Evolutionary conservation across 495 filamentous ascomycete species (phyloP).

Genomic region (Cryomyces minteri): DNA sequence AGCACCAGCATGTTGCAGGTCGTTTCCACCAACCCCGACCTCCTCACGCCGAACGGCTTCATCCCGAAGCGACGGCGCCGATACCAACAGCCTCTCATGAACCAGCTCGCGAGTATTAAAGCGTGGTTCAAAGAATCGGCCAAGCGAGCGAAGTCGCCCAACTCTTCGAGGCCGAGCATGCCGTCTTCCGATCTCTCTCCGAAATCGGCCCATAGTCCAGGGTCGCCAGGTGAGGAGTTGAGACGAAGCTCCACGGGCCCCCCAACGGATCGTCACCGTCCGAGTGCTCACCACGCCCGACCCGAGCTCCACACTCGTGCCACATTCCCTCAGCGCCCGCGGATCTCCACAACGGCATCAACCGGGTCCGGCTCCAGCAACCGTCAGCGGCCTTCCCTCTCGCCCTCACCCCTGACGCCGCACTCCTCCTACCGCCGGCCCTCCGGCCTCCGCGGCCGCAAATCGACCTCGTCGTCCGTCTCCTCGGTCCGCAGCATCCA

Average conservation of each 20-base stretch:
- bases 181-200: slow-evolving; percentile 1
- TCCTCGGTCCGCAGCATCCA: slow-evolving; percentile 76
- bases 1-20: slow-evolving; percentile 59
- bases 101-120: slow-evolving; percentile 70
- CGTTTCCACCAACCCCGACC: slow-evolving; percentile 51
- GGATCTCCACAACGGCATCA: slow-evolving; percentile 14
- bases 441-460: slow-evolving; percentile 68
- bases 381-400: slow-evolving; percentile 61
- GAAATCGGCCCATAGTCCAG: background rate
- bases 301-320: slow-evolving; percentile 14
- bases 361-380: slow-evolving; percentile 25
- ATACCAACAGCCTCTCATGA: slow-evolving; percentile 53
- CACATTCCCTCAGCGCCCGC: slow-evolving; percentile 10
- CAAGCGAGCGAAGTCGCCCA: slow-evolving; percentile 53
- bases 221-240: background rate
- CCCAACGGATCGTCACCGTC: slow-evolving; percentile 4
- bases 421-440: slow-evolving; percentile 66
- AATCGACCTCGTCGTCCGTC: slow-evolving; percentile 90
- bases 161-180: slow-evolving; percentile 24
- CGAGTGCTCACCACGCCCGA: slow-evolving; percentile 5
- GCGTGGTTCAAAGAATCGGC: slow-evolving; percentile 69
- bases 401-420: slow-evolving; percentile 77
- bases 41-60: slow-evolving; percentile 35
- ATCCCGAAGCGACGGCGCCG: slow-evolving; percentile 34
- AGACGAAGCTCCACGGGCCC: slow-evolving; percentile 8